These are phyloP conservation scores for Syzygium grande DNA, from an alignment of 345 rosid species.

Conservation along the genomic window DNA sequence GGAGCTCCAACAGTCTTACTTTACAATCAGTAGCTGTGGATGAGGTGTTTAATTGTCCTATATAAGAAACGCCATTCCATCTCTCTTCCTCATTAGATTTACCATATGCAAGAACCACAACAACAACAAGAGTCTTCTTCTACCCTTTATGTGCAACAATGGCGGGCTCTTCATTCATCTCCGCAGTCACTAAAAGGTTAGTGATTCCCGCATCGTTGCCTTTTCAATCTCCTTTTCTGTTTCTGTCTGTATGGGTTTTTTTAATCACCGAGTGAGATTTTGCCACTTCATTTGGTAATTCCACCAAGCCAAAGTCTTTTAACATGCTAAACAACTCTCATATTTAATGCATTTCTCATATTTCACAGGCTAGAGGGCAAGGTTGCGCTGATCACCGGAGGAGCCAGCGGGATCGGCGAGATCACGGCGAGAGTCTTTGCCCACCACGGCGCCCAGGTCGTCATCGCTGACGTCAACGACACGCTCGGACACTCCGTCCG, in stretches of 20 bases:
- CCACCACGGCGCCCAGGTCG: conserved; percentile 21
- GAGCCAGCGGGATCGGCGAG: conserved; percentile 24
- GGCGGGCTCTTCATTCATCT: conserved; percentile 7
- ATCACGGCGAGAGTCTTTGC: conserved; percentile 11
- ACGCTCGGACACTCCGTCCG: conserved; percentile 11
- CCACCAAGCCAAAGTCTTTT: background rate
- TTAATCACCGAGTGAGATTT: background rate
- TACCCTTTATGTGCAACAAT: background rate
- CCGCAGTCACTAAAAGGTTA: conserved; percentile 3
- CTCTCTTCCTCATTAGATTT: background rate
- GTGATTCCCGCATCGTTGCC: background rate
- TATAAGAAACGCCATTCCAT: background rate
- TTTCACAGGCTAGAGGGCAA: conserved; percentile 25
- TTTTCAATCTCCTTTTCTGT: background rate
- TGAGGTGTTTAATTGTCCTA: background rate
- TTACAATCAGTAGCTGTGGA: background rate
- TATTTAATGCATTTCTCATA: background rate
- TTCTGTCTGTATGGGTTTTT: background rate
- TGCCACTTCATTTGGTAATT: background rate
- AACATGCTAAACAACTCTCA: background rate
- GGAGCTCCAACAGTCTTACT: background rate
- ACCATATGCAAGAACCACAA: background rate
- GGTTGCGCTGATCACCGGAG: conserved; percentile 27
- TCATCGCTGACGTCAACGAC: conserved; percentile 18
- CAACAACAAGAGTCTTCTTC: background rate